Conservation (phyloP, 2,329 filamentous ascomycete genomes). For the Claviceps maximensis region DNA sequence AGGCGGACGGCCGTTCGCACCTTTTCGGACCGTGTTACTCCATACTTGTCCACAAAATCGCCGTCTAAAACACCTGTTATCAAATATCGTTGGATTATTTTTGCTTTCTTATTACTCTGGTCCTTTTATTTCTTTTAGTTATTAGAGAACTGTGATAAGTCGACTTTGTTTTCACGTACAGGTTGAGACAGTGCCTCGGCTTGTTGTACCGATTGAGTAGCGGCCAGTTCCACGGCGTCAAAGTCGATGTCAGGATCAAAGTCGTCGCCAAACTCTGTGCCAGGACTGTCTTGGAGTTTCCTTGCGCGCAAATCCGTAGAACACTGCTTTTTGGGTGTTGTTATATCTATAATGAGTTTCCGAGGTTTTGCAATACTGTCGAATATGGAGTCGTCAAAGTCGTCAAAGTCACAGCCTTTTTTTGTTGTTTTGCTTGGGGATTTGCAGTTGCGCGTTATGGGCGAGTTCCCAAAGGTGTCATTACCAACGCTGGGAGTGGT, state of each 20-base stretch:
- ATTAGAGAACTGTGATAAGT: constrained; percentile 14
- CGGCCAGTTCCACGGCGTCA: constrained; percentile 60
- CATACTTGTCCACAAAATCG: constrained; percentile 51
- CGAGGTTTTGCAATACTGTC: constrained; percentile 24
- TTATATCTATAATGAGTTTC: not conserved
- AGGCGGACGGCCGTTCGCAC: constrained; percentile 27
- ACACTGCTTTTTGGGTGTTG: constrained; percentile 5
- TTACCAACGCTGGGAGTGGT: constrained; percentile 13
- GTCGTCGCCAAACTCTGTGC: constrained; percentile 24
- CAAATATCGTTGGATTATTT: constrained; percentile 76
- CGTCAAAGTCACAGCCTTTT: constrained; percentile 44
- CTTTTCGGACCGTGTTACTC: constrained; percentile 54
- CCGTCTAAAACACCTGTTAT: constrained; percentile 61
- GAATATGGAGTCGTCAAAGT: constrained; percentile 49
- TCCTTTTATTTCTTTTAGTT: constrained; percentile 46
- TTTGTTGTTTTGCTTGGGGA: not conserved
- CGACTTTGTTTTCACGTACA: constrained; percentile 22
- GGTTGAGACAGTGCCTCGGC: constrained; percentile 14
- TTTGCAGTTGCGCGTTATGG: not conserved
- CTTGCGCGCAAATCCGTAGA: constrained; percentile 1
- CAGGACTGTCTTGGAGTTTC: constrained; percentile 8
- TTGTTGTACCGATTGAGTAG: constrained; percentile 48
- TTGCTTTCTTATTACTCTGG: constrained; percentile 54
- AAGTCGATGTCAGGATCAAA: constrained; percentile 66
- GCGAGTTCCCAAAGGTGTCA: constrained; percentile 14